These are phyloP conservation scores for Phytopythium helicoides DNA, from an alignment of 352 stramenopile genomes.

Conservation along the genomic window DNA sequence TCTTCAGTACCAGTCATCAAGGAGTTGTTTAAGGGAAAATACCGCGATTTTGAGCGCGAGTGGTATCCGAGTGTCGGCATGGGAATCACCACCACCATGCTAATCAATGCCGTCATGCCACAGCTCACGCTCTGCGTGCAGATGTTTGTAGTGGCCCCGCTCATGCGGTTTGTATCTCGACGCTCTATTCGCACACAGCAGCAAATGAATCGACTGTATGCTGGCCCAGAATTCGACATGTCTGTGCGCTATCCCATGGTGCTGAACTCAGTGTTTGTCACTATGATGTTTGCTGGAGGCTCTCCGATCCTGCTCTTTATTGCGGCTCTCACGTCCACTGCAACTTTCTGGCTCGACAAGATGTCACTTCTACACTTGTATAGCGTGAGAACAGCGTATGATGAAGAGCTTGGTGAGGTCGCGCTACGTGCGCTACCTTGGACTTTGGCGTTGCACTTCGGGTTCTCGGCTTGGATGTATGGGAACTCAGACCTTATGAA, in stretches of 20 bases:
- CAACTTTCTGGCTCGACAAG: conserved; percentile 83
- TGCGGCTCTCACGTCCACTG: conserved; percentile 47
- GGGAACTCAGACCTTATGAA: conserved; percentile 69
- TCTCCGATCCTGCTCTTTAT: conserved; percentile 81
- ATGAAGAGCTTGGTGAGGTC: conserved; percentile 68
- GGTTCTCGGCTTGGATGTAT: conserved; percentile 84
- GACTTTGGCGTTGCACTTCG: conserved; percentile 66
- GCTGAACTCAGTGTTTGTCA: conserved; percentile 85
- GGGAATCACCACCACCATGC: conserved; percentile 84
- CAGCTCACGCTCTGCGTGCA: conserved; percentile 57
- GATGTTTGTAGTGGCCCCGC: conserved; percentile 55
- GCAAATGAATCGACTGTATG: conserved; percentile 78
- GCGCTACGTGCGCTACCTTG: conserved; percentile 59
- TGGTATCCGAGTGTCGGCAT: conserved; percentile 87
- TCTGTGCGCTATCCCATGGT: conserved; percentile 79
- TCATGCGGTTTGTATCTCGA: conserved; percentile 35
- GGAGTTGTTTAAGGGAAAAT: conserved; percentile 80
- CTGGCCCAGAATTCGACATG: conserved; percentile 69
- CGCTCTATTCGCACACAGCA: conserved; percentile 61
- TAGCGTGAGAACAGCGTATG: conserved; percentile 76
- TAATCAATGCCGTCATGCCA: conserved; percentile 75
- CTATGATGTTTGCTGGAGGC: conserved; percentile 78
- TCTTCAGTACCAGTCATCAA: conserved; percentile 35
- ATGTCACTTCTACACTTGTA: conserved; percentile 76
- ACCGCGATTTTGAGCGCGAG: conserved; percentile 76